These are phyloP conservation scores for Beauveria australis DNA, from an alignment of 2,329 filamentous ascomycete genomes.

Conservation along the genomic window DNA sequence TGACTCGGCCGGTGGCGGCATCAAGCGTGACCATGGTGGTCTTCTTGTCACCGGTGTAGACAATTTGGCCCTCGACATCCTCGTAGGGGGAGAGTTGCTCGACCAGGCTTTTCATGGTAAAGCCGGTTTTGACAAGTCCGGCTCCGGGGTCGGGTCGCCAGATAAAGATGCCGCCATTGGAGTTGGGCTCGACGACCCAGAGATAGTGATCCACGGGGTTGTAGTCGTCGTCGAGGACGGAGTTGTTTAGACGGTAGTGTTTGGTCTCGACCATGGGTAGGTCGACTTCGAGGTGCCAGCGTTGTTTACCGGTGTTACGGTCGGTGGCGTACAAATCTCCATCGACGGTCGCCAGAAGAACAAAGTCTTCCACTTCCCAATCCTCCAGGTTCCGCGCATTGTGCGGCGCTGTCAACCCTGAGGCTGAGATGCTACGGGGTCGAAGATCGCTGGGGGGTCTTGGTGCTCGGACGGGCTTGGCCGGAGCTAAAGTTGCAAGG, in stretches of 20 bases:
- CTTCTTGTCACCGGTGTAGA: slow-evolving; percentile 88
- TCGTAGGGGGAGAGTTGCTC: slow-evolving; percentile 73
- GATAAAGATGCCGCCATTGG: slow-evolving; percentile 79
- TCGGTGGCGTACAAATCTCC: slow-evolving; percentile 90
- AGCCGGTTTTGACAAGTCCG: slow-evolving; percentile 56
- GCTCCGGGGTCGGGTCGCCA: slow-evolving; percentile 59
- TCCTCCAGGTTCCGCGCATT: slow-evolving; percentile 96
- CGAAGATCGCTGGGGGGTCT: slow-evolving; percentile 52
- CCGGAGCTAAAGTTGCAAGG: slow-evolving; percentile 97
- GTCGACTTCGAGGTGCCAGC: slow-evolving; percentile 79
- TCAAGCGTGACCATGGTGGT: slow-evolving; percentile 85
- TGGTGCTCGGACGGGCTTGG: slow-evolving; percentile 90
- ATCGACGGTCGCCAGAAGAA: slow-evolving; percentile 99
- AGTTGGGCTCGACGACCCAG: slow-evolving; percentile 90
- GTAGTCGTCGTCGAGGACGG: slow-evolving; percentile 50
- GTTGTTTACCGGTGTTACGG: slow-evolving; percentile 72
- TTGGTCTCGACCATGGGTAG: slow-evolving; percentile 85
- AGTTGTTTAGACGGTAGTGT: slow-evolving; percentile 66
- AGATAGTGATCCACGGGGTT: slow-evolving; percentile 73
- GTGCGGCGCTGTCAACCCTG: slow-evolving; percentile 72
- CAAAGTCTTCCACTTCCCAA: slow-evolving; percentile 99
- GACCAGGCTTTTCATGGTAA: slow-evolving; percentile 81
- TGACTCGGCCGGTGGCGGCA: slow-evolving; percentile 70
- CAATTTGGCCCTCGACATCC: slow-evolving; percentile 65
- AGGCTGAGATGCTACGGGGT: slow-evolving; percentile 48